Percentiles rank a stretch among this genome's conserved stretches.
phyloP scores from a whole-genome alignment of 164 flowering plant genomes.

The Piper longum region DNA sequence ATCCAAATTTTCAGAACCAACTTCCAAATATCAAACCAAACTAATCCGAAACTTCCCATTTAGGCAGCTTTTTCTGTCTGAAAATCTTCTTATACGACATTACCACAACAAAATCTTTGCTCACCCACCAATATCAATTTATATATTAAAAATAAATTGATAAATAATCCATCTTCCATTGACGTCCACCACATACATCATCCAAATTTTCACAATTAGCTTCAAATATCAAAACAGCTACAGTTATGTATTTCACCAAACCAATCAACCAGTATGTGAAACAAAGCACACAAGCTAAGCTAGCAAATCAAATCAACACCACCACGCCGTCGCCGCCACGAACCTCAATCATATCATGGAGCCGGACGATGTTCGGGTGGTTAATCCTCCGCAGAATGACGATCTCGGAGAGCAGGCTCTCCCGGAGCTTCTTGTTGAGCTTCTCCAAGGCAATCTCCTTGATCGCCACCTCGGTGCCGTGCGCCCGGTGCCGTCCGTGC shows the following conservation, averaged over 20 bases:
- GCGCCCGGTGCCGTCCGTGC: slow-evolving; percentile 73
- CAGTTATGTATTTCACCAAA: not conserved
- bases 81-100: no score
- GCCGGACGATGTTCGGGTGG: slow-evolving; percentile 81
- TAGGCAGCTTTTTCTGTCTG: no score
- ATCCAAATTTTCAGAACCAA: no score
- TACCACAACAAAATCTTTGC: no score
- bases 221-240: not conserved
- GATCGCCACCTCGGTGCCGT: slow-evolving; percentile 87
- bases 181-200: no score
- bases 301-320: no score
- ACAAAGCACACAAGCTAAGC: not conserved
- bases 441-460: slow-evolving; percentile 66
- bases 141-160: no score
- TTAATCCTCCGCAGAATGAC: slow-evolving; percentile 48
- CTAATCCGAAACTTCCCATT: no score
- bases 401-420: slow-evolving; percentile 83
- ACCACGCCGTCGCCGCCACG: not conserved
- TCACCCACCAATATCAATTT: no score
- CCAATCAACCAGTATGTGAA: not conserved
- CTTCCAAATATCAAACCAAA: no score
- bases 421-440: slow-evolving; percentile 67
- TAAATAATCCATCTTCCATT: no score
- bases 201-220: no score
- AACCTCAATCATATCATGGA: slow-evolving; percentile 87